These are phyloP conservation scores for Pontederia crassipes DNA, from an alignment of 176 grass and related monocot species.

Conservation along the genomic window DNA sequence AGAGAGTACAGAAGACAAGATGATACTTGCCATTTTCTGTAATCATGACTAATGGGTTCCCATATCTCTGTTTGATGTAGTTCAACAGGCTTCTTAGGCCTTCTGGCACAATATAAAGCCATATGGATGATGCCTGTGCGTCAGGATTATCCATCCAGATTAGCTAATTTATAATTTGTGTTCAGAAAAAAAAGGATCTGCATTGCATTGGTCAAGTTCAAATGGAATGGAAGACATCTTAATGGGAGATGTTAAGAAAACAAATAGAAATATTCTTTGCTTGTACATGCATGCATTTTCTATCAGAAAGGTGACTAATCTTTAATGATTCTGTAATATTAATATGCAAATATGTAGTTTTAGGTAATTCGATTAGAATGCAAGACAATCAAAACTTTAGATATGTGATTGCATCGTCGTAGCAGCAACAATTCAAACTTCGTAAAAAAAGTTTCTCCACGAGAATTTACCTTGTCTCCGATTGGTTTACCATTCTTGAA, in stretches of 20 bases:
- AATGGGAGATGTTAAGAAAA: too few species aligned
- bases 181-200: too few species aligned
- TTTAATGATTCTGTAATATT: too few species aligned
- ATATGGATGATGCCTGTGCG: conserved; percentile 64
- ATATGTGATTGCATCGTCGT: neutral
- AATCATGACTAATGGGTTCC: conserved; percentile 64
- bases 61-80: conserved; percentile 75
- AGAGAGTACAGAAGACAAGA: neutral
- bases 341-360: too few species aligned
- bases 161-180: neutral
- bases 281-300: too few species aligned
- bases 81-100: conserved; percentile 90
- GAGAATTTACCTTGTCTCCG: conserved; percentile 5
- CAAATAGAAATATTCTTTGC: too few species aligned
- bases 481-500: conserved; percentile 10
- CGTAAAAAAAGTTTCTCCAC: neutral
- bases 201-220: too few species aligned
- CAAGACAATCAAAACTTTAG: too few species aligned
- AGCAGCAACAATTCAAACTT: neutral
- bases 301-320: too few species aligned
- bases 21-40: conserved; percentile 64
- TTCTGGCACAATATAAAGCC: conserved; percentile 80
- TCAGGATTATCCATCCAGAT: neutral
- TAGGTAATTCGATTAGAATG: too few species aligned
- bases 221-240: too few species aligned